Evolutionary conservation across 2,329 filamentous ascomycete genomes (phyloP), one percentile per base, ranked within the genome.

Genomic region (Fusarium haematococcum): DNA sequence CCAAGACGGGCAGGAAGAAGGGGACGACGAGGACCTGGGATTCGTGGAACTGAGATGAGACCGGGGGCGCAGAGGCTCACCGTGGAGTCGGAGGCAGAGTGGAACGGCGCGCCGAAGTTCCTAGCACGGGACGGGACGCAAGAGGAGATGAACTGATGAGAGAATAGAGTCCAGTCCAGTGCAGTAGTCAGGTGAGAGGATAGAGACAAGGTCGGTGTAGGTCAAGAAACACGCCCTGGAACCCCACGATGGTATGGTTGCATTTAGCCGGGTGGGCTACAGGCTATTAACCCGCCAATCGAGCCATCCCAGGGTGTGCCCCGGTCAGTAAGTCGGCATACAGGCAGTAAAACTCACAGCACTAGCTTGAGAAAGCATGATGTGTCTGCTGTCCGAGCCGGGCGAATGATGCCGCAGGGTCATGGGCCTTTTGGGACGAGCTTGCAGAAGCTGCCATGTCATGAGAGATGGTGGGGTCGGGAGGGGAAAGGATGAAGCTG

Each of bases 81-180:
- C 57, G 39, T 56, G 30, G 41, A 25, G 39, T 27, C 23, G 60
- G 43, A 52, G 35, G 39, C 41, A 25, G 23, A 10, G 60, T 75
- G 76, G 76, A 75, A 71, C 57, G 59, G 61, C 76, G 76, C 63
- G 74, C 75, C 76, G 76, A 75, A 70, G 32, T 74, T 60, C 76
- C 76, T 78, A 78, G 76, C 52, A 70, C 64, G 32, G 33, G 54
- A 48, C 43, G 43, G 14, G 43, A 66, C 33, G 52, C 67, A 45
- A 57, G 13, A 63, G 25, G 25, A 58, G 39, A 35, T 56, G 63
- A 48, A 48, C 45, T 37, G 33, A 58, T 48, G 39, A 52, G 25
- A 33, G 27, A 23, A 16, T 25, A 45, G 20, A 37, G 43, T 41
- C 25, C 25, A 25, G 25, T 25, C 4, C 25, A 25, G 25, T 30